These are phyloP conservation scores for Wickerhamomyces alni DNA, from an alignment of 805 yeast species.

Conservation along the genomic window DNA sequence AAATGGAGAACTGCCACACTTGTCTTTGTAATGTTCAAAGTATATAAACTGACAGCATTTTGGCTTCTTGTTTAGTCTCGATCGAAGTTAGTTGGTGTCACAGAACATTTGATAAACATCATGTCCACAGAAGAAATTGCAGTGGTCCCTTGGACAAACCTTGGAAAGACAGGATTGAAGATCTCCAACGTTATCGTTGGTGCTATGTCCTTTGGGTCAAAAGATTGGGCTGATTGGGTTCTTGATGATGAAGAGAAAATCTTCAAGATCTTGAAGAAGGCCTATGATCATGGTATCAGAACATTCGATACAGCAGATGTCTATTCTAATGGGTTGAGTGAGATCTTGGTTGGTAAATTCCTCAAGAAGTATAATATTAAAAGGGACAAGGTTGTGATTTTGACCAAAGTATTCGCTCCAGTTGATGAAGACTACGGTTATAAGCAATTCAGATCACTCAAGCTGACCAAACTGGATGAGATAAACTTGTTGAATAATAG, in stretches of 20 bases:
- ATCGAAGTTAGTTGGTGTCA: too few species aligned
- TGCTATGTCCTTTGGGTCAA: constrained; percentile 44
- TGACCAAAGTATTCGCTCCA: constrained; percentile 36
- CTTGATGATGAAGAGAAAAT: constrained; percentile 39
- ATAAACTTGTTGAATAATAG: constrained; percentile 20
- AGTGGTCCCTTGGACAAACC: constrained; percentile 5
- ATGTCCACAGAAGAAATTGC: background rate
- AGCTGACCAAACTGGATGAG: background rate
- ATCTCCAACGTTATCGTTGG: constrained; percentile 44
- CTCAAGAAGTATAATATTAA: constrained; percentile 41
- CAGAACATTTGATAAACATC: background rate
- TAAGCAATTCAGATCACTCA: background rate
- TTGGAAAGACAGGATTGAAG: constrained; percentile 40
- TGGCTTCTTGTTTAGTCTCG: too few species aligned
- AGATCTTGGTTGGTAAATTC: constrained; percentile 44
- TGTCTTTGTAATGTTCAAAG: too few species aligned
- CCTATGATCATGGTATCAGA: constrained; percentile 37
- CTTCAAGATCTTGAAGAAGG: constrained; percentile 34
- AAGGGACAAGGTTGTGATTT: constrained; percentile 44
- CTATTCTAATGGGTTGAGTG: constrained; percentile 41
- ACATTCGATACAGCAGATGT: constrained; percentile 45
- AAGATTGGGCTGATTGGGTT: constrained; percentile 37
- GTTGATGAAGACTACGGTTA: constrained; percentile 22
- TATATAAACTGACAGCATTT: too few species aligned
- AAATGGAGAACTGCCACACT: too few species aligned